phyloP scores from a whole-genome alignment of 345 rosid genomes.

The Psidium friedrichsthalianum region DNA sequence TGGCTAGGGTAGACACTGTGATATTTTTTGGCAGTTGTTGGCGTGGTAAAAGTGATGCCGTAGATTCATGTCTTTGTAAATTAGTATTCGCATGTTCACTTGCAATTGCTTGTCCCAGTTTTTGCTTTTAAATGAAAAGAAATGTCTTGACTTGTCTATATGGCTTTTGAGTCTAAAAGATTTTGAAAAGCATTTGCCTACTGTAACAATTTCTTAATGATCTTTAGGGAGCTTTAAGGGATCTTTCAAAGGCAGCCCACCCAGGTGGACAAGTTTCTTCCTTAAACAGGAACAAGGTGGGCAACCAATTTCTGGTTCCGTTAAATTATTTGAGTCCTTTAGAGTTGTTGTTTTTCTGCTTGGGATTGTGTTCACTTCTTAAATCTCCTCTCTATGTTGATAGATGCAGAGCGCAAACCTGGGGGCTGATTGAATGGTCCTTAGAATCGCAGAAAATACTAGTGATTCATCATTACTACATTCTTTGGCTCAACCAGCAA shows the following conservation, averaged over 20 bases:
- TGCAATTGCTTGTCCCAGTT: background rate
- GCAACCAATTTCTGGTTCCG: background rate
- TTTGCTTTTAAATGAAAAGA: background rate
- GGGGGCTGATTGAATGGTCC: background rate
- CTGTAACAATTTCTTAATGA: background rate
- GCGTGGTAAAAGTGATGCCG: background rate
- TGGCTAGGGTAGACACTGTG: background rate
- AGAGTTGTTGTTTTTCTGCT: background rate
- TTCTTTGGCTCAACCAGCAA: background rate
- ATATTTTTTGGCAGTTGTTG: background rate
- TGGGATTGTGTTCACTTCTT: background rate
- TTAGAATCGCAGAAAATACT: background rate
- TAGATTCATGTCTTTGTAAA: background rate
- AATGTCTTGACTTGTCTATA: background rate
- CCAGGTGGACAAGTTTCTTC: background rate
- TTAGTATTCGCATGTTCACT: background rate
- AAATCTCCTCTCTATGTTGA: background rate
- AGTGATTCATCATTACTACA: background rate
- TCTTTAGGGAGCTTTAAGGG: slow-evolving; percentile 56
- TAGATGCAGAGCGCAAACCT: background rate
- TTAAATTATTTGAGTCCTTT: background rate
- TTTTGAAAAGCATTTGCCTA: background rate
- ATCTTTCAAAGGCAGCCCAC: slow-evolving; percentile 41
- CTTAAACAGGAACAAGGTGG: background rate
- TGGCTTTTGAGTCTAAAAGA: background rate